These are phyloP conservation scores for Rubroboletus satanas DNA, from an alignment of 768 basidiomycete genomes.

Conservation along the genomic window DNA sequence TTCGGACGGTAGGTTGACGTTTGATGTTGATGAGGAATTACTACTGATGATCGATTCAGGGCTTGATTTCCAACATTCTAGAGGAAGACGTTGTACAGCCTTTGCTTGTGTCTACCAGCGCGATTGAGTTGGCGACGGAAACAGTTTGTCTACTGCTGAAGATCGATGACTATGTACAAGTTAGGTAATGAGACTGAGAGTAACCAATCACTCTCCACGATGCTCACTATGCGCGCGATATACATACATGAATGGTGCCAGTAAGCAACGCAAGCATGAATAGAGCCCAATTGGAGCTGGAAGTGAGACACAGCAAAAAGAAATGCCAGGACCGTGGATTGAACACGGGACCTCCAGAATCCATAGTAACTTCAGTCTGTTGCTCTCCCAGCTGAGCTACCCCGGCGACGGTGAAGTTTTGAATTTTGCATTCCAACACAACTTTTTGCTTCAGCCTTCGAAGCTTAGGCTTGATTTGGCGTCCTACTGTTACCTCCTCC, in stretches of 20 bases:
- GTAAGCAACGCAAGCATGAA: neutral
- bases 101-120: slow-evolving; percentile 90
- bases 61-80: slow-evolving; percentile 93
- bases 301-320: slow-evolving; percentile 10
- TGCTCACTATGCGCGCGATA: neutral
- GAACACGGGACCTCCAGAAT: slow-evolving; percentile 77
- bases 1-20: slow-evolving; percentile 71
- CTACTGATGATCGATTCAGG: slow-evolving; percentile 43
- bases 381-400: slow-evolving; percentile 77
- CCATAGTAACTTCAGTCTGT: slow-evolving; percentile 55
- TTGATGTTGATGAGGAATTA: neutral
- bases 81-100: slow-evolving; percentile 99
- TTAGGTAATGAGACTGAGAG: slow-evolving; percentile 43
- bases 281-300: no score
- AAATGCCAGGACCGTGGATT: slow-evolving; percentile 71
- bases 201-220: neutral
- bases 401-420: slow-evolving; percentile 34
- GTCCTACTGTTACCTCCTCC: neutral
- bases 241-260: neutral
- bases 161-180: slow-evolving; percentile 91
- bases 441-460: no score
- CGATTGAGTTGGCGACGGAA: slow-evolving; percentile 92
- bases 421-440: accelerated
- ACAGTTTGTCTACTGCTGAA: slow-evolving; percentile 95
- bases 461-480: neutral